Evolutionary conservation across 164 flowering plant genomes (phyloP).

Genomic region (Tinospora cordifolia): DNA sequence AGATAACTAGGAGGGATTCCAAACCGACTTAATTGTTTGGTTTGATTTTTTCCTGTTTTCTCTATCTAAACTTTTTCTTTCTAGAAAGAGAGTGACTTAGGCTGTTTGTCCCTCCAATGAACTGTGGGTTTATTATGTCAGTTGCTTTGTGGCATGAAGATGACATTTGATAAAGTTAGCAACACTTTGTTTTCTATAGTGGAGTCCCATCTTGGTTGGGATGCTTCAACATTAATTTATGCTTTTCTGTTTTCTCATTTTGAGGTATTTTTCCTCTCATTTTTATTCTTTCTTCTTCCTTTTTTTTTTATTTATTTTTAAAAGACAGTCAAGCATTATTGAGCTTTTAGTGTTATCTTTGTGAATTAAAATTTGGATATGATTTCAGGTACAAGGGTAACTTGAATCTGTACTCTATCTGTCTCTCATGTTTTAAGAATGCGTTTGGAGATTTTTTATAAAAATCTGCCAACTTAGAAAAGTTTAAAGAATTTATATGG

Average conservation of each 20-base stretch:
- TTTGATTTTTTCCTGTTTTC: no score
- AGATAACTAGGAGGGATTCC: no score
- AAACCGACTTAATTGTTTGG: no score
- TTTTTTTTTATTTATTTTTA: no score
- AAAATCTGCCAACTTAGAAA: no score
- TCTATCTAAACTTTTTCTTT: no score
- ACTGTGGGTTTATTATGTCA: not conserved
- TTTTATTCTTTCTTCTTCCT: no score
- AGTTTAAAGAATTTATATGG: no score
- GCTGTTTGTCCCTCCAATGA: no score
- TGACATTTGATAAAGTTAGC: not conserved
- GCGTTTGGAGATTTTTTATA: no score
- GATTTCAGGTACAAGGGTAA: not conserved
- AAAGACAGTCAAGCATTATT: not conserved
- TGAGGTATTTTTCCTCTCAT: not conserved
- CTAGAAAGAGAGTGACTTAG: no score
- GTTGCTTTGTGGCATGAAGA: not conserved
- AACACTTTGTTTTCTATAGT: not conserved
- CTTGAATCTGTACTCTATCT: not conserved
- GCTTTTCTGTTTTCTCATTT: not conserved
- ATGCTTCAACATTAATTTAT: constrained; percentile 1
- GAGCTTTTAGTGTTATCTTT: not conserved
- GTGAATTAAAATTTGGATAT: not conserved
- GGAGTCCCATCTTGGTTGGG: not conserved
- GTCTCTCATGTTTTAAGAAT: not conserved